A percentile compares a stretch with the other conserved stretches of the same genome.
These are phyloP conservation scores for Wickerhamiella galacta DNA, from an alignment of 805 yeast species.

Conservation along the genomic window DNA sequence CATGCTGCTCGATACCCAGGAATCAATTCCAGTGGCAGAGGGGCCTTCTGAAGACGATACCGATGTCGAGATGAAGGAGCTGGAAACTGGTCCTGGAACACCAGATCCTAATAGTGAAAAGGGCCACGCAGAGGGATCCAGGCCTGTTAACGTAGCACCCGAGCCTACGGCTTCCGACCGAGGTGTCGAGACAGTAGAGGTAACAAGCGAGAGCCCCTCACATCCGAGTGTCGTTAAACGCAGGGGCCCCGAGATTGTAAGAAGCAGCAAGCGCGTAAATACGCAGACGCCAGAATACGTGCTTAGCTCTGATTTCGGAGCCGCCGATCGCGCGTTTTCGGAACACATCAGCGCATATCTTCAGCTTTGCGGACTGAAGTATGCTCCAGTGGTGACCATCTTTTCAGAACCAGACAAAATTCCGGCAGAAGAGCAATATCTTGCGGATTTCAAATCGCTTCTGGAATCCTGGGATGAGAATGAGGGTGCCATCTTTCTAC, in stretches of 20 bases:
- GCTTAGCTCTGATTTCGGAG: constrained; percentile 2
- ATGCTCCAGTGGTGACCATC: constrained; percentile 1
- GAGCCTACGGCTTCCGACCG: no score
- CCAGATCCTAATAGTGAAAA: neutral
- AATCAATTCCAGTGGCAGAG: neutral
- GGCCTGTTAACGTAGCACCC: no score
- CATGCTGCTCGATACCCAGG: neutral
- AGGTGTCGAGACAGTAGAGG: no score
- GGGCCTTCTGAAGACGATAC: constrained; percentile 1
- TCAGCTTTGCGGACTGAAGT: constrained; percentile 1
- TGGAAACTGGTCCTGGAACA: neutral
- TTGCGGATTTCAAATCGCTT: constrained; percentile 22
- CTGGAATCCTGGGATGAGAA: constrained; percentile 24
- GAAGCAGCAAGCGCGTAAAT: constrained; percentile 2
- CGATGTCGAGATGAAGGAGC: neutral
- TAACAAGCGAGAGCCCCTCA: no score
- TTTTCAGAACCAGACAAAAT: neutral
- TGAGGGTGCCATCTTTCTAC: constrained; percentile 17
- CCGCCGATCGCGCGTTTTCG: constrained; percentile 1
- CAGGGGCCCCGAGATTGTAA: no score
- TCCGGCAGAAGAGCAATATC: constrained; percentile 9
- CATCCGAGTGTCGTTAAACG: no score
- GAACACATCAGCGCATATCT: constrained; percentile 3
- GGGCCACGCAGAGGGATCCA: no score
- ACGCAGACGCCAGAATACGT: neutral